Evolutionary conservation across 2,329 filamentous ascomycete genomes (phyloP).

Genomic region (Cercospora citrullina): DNA sequence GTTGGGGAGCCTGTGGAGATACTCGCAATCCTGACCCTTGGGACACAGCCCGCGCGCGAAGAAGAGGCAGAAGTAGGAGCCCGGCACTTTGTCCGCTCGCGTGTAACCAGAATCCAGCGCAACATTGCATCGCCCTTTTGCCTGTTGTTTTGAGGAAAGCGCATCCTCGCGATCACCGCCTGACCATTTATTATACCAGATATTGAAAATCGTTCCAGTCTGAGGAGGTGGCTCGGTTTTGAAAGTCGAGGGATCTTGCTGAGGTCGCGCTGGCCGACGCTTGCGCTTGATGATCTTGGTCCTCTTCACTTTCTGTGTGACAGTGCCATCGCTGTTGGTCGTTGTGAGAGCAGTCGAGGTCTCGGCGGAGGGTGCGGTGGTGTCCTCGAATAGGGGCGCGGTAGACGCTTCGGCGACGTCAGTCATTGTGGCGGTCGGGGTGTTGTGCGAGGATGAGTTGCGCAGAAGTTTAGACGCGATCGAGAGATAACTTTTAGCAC

Average conservation of each 20-base stretch:
- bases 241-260: constrained; percentile 82
- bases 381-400: constrained; percentile 27
- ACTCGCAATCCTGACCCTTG: constrained; percentile 89
- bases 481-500: background rate
- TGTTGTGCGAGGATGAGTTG: background rate
- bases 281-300: constrained; percentile 94
- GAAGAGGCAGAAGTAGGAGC: constrained; percentile 89
- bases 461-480: background rate
- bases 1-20: constrained; percentile 83
- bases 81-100: constrained; percentile 50
- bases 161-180: constrained; percentile 94
- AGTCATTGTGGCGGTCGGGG: constrained; percentile 2
- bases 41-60: constrained; percentile 81
- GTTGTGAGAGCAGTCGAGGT: constrained; percentile 26
- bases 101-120: constrained; percentile 62
- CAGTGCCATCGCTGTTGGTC: constrained; percentile 35
- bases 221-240: constrained; percentile 84
- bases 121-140: constrained; percentile 83
- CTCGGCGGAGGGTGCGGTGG: constrained; percentile 25
- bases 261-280: constrained; percentile 81
- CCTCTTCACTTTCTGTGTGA: constrained; percentile 62
- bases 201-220: constrained; percentile 94
- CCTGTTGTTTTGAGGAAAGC: constrained; percentile 77
- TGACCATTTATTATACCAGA: constrained; percentile 99
- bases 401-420: constrained; percentile 5